Base-by-base conservation (phyloP, 2,329 filamentous ascomycete species). In the Hymenoscyphus albidus region DNA sequence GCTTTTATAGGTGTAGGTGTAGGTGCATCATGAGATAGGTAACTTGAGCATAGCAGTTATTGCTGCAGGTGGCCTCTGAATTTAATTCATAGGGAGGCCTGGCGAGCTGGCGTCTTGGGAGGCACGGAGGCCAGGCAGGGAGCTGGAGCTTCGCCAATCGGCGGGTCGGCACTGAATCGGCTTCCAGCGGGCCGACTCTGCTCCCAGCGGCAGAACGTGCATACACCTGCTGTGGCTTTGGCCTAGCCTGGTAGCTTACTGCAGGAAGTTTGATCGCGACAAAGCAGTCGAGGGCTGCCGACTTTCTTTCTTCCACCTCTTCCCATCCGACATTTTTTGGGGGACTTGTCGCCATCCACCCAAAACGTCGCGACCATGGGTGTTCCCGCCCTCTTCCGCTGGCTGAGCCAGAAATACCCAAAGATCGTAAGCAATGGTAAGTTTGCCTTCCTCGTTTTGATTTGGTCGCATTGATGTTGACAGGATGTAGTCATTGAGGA, bases 361-460 rank as follows among this genome's bases (percentile, higher is more conserved):
- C 18, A 12, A n/a, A 54, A 22, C 22, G 22, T 38, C 55, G 55
- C 55, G 32, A 71, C 60, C 10, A 75, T 75, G 73, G 73, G 73
- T 62, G 61, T 62, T 58, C 61, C 64, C 71, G 74, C 74, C 56
- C 66, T 75, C 22, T 98, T 97, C 78, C 86, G 74, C 85, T 99
- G 95, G 95, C 89, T 99, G 63, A 97, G 93, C 78, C 92, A 90
- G 81, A 98, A 97, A 77, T 99, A 98, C 75, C 94, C 94, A 67
- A 97, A 97, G 80, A 97, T 98, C 76, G 91, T 97, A 69, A 61
- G 60, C 40, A 58, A 58, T 42, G 63, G 63, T 65, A 65, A 57
- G 48, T 55, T 39, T 59, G 7, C 16, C 12, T 13, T 18, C 48
- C 48, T 14, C 14, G 39, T 13, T 56, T n/a, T 4, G 22, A 48